Evolutionary conservation across 179 eudicot species (phyloP), one percentile per base, ranked within the genome.

Genomic region (Drosera spatulata): DNA sequence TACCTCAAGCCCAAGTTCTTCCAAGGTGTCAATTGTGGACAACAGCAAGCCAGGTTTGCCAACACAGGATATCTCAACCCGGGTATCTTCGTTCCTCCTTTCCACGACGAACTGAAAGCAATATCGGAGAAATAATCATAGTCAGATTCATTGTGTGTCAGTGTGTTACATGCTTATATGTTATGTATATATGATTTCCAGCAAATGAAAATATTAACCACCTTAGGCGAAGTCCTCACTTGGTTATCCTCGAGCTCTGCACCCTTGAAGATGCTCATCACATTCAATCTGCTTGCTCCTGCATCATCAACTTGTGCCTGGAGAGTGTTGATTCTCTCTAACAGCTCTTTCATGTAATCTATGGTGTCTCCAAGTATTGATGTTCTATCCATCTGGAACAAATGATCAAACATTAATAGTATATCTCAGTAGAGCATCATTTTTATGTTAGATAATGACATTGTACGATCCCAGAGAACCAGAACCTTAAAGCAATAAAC

Each of bases 301-400:
- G 68, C 55, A 40, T 76, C 80, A 56, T 66, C 73, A 53, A 80
- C 85, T 66, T 87, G 82, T 73, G 0, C 33, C 33, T 85, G 88
- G 73, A 87, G 64, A 39, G 55, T 79, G 59, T 78, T 85, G 62
- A 91, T 85, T 55, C 72, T 85, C 61, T 80, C 81, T 6, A 80
- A 53, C 22, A 91, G 69, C 76, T 91, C 98, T 56, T 88, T 88
- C 87, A 91, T 82, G 75, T 91, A 88, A 48, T 88, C 96, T 68
- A 91, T 91, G 2, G 97, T 85, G 63, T 91, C 97, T 6, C 94
- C 97, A 15, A 91, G 84, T n/a, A 91, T 91, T 0, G 97, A 85
- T 42, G 96, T 85, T 75, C 97, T 84, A 56, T 91, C 98, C 96
- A 88, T 91, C 98, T 91, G 64, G 64, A 59, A 45, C 9, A 39